These are phyloP conservation scores for Raffaelea albimanens DNA, from an alignment of 2,329 filamentous ascomycete species.

Conservation along the genomic window DNA sequence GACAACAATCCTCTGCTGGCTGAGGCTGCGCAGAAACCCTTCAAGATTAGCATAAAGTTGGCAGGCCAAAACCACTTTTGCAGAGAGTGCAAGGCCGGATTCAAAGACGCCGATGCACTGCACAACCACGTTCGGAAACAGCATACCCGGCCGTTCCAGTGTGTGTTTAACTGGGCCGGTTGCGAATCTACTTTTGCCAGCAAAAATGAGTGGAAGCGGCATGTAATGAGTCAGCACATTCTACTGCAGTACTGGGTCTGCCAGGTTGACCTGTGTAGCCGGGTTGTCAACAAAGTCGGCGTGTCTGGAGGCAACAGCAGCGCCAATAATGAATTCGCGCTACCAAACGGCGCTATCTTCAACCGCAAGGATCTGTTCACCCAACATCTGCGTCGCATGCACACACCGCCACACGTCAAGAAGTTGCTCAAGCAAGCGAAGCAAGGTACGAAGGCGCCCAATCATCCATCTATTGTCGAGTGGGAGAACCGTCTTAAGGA, in stretches of 20 bases:
- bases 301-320: background rate
- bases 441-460: constrained; percentile 24
- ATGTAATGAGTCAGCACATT: constrained; percentile 74
- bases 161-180: constrained; percentile 70
- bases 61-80: constrained; percentile 19
- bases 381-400: constrained; percentile 82
- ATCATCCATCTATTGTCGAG: constrained; percentile 15
- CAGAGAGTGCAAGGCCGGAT: constrained; percentile 27
- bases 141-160: constrained; percentile 58
- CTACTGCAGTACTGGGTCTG: constrained; percentile 70
- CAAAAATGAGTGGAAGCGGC: constrained; percentile 96
- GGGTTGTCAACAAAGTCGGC: constrained; percentile 16
- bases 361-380: constrained; percentile 90
- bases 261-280: constrained; percentile 48
- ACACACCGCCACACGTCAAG: constrained; percentile 42
- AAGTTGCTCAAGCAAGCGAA: constrained; percentile 23
- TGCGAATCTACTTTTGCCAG: constrained; percentile 64
- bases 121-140: constrained; percentile 40
- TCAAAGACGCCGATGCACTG: constrained; percentile 35
- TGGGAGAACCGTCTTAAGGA: constrained; percentile 45
- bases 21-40: constrained; percentile 10
- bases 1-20: constrained; percentile 9
- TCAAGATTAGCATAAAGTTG: constrained; percentile 14
- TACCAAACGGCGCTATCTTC: constrained; percentile 56
- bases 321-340: constrained; percentile 11